phyloP scores from a whole-genome alignment of 1,284 basidiomycete species.

The Ustilago sp. region DNA sequence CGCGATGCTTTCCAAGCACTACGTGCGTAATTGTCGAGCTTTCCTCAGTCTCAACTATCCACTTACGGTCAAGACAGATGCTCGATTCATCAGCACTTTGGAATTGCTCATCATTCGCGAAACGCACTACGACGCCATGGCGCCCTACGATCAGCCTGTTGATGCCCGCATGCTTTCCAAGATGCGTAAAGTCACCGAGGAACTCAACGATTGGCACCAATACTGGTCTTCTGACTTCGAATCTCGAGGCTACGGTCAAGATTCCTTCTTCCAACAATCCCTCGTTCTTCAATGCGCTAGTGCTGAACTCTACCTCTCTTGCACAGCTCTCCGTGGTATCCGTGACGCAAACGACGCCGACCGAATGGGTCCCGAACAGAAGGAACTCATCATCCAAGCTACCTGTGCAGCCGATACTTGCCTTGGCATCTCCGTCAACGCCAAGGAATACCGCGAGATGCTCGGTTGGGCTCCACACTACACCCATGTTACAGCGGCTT shows the following conservation, averaged over 20 bases:
- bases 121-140: conserved; percentile 85
- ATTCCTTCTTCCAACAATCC: conserved; percentile 84
- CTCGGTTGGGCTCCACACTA: conserved; percentile 91
- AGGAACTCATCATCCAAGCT: conserved; percentile 91
- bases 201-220: conserved; percentile 87
- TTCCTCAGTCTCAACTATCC: conserved; percentile 83
- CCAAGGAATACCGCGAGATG: conserved; percentile 81
- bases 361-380: conserved; percentile 91
- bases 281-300: conserved; percentile 88
- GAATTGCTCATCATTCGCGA: conserved; percentile 87
- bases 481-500: conserved; percentile 88
- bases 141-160: conserved; percentile 85
- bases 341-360: conserved; percentile 79
- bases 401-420: conserved; percentile 89
- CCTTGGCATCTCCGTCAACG: conserved; percentile 81
- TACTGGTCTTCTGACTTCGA: conserved; percentile 85
- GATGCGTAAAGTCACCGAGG: conserved; percentile 83
- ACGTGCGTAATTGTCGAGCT: conserved; percentile 85
- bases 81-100: conserved; percentile 84
- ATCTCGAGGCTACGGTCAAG: conserved; percentile 81
- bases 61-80: conserved; percentile 86
- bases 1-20: conserved; percentile 82
- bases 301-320: conserved; percentile 91
- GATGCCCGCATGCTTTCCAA: conserved; percentile 85
- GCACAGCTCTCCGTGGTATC: conserved; percentile 83